phyloP scores from a whole-genome alignment of 352 stramenopile species.

The Pilasporangium apinafurcum region DNA sequence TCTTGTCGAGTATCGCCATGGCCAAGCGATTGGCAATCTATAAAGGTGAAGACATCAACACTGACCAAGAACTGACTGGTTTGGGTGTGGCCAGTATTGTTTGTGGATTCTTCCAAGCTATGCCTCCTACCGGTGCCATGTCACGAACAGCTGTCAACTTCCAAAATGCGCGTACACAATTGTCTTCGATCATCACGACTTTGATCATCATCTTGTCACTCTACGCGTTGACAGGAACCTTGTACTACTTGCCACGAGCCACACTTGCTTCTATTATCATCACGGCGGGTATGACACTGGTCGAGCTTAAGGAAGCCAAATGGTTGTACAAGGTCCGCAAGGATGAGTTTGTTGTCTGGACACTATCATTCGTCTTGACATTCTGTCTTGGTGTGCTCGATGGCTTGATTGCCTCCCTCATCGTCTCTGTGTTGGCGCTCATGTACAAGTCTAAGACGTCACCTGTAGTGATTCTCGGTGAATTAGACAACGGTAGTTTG shows the following conservation, averaged over 20 bases:
- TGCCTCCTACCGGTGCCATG: slow-evolving; percentile 78
- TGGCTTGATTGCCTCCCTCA: slow-evolving; percentile 40
- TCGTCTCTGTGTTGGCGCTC: slow-evolving; percentile 44
- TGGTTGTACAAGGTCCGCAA: slow-evolving; percentile 63
- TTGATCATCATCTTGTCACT: slow-evolving; percentile 80
- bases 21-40: slow-evolving; percentile 72
- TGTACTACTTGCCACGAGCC: slow-evolving; percentile 80
- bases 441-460: slow-evolving; percentile 48
- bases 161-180: slow-evolving; percentile 70
- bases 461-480: slow-evolving; percentile 23
- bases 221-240: slow-evolving; percentile 73
- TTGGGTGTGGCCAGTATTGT: slow-evolving; percentile 81
- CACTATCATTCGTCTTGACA: slow-evolving; percentile 42
- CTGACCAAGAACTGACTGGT: slow-evolving; percentile 82
- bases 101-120: slow-evolving; percentile 77
- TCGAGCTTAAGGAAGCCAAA: slow-evolving; percentile 85
- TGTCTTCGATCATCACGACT: slow-evolving; percentile 78
- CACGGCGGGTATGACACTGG: slow-evolving; percentile 77
- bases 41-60: slow-evolving; percentile 58
- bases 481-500: slow-evolving; percentile 29
- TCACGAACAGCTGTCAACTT: slow-evolving; percentile 87
- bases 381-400: slow-evolving; percentile 39
- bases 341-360: slow-evolving; percentile 53
- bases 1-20: slow-evolving; percentile 87
- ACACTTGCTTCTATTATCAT: slow-evolving; percentile 87